Conservation (phyloP, 768 basidiomycete genomes). For the Coprinellus aureogranulatus region DNA sequence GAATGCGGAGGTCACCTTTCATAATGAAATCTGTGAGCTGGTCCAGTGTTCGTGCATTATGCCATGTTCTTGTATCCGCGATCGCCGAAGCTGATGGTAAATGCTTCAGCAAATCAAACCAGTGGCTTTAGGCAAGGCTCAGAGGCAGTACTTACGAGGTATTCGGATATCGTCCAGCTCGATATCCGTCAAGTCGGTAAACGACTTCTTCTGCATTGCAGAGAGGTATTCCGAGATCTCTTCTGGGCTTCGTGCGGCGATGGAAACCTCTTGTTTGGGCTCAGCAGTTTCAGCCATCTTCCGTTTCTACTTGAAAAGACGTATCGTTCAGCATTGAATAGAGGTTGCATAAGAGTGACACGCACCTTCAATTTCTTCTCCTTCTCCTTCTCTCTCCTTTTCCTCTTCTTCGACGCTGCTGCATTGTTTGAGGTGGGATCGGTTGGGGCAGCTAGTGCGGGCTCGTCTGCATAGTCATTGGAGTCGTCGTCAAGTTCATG, state of each 20-base stretch:
- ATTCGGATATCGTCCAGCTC: constrained; percentile 80
- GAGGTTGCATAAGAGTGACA: neutral
- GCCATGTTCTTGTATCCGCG: constrained; percentile 74
- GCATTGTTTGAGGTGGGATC: constrained; percentile 17
- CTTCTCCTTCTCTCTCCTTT: constrained; percentile 71
- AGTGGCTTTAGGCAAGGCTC: neutral
- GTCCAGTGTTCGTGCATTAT: constrained; percentile 67
- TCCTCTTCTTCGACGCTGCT: constrained; percentile 59
- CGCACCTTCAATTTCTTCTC: constrained; percentile 68
- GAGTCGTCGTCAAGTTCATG: constrained; percentile 29
- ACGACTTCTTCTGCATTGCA: constrained; percentile 65
- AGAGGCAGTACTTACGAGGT: constrained; percentile 53
- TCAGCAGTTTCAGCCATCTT: constrained; percentile 52
- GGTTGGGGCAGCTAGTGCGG: constrained; percentile 21
- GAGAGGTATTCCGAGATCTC: constrained; percentile 63
- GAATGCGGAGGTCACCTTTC: constrained; percentile 40
- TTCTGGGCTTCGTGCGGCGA: constrained; percentile 56
- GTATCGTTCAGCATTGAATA: neutral
- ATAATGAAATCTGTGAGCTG: constrained; percentile 72
- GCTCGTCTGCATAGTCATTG: constrained; percentile 41
- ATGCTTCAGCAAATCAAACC: constrained; percentile 5
- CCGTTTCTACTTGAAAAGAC: constrained; percentile 47
- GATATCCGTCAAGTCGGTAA: constrained; percentile 64
- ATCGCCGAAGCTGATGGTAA: constrained; percentile 65
- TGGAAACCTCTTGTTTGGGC: constrained; percentile 37